A percentile compares a stretch with the other conserved stretches of the same genome.
Conservation (phyloP, 306 rosid genomes). For the Malus fusca region DNA sequence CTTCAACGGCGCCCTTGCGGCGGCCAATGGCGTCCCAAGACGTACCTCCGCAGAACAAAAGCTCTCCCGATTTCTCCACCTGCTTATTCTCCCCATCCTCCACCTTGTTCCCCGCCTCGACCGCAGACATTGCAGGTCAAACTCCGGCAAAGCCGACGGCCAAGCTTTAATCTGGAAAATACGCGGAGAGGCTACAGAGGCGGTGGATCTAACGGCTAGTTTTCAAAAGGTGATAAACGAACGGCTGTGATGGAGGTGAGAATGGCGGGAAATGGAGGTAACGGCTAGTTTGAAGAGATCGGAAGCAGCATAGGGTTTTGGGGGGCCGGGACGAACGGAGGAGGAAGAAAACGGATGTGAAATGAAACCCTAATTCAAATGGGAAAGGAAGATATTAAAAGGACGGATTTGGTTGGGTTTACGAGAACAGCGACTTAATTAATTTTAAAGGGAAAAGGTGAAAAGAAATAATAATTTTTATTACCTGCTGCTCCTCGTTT, state of each 20-base stretch:
- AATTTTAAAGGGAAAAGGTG: background rate
- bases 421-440: conserved; percentile 10
- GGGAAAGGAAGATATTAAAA: conserved; percentile 3
- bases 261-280: conserved; percentile 65
- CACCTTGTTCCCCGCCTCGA: conserved; percentile 53
- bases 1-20: conserved; percentile 58
- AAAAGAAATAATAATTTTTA: background rate
- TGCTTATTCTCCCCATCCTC: conserved; percentile 32
- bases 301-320: conserved; percentile 25
- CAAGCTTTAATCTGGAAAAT: background rate
- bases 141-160: conserved; percentile 43
- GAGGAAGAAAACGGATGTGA: conserved; percentile 29
- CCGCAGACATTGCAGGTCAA: conserved; percentile 75
- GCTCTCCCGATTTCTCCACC: conserved; percentile 60
- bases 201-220: conserved; percentile 69
- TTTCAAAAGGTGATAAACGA: conserved; percentile 30
- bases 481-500: background rate
- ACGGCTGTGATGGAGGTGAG: conserved; percentile 20
- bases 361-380: conserved; percentile 66
- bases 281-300: conserved; percentile 53
- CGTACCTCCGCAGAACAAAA: conserved; percentile 90
- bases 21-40: conserved; percentile 82
- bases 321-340: conserved; percentile 17
- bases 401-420: conserved; percentile 27
- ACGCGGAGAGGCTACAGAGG: conserved; percentile 4